Evolutionary conservation across 805 yeast genomes (phyloP).

Genomic region (Teunomyces atbi): DNA sequence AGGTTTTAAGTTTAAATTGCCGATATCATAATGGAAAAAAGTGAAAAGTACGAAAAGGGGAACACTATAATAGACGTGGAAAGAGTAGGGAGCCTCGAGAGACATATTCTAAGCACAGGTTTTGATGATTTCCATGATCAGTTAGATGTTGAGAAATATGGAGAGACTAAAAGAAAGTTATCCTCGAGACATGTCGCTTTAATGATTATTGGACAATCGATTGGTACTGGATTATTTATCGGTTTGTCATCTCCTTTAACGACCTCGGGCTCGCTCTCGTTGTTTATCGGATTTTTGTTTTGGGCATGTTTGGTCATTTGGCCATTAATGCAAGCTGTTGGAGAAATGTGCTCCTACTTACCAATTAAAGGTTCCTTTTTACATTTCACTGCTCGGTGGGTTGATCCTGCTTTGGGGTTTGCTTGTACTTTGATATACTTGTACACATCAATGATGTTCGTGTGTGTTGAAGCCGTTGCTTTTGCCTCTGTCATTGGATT

Average conservation of each 20-base stretch:
- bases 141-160: slow-evolving; percentile 27
- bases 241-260: slow-evolving; percentile 31
- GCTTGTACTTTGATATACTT: slow-evolving; percentile 32
- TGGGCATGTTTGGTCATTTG: slow-evolving; percentile 31
- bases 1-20: neutral
- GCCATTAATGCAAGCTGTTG: slow-evolving; percentile 37
- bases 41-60: neutral
- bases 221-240: slow-evolving; percentile 37
- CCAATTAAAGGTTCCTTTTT: slow-evolving; percentile 37
- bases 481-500: slow-evolving; percentile 27
- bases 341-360: slow-evolving; percentile 36
- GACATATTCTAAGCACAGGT: slow-evolving; percentile 4
- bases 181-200: slow-evolving; percentile 32
- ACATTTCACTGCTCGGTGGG: slow-evolving; percentile 34
- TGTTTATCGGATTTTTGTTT: slow-evolving; percentile 29
- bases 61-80: slow-evolving; percentile 8
- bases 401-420: slow-evolving; percentile 37
- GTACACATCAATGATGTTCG: slow-evolving; percentile 33
- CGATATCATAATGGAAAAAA: neutral
- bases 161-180: slow-evolving; percentile 28
- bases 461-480: slow-evolving; percentile 33
- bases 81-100: slow-evolving; percentile 8
- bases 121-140: slow-evolving; percentile 26
- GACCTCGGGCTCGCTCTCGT: slow-evolving; percentile 33
- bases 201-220: slow-evolving; percentile 34